These are phyloP conservation scores for Udeniomyces megalosporus DNA, from an alignment of 768 basidiomycete genomes.

Conservation along the genomic window DNA sequence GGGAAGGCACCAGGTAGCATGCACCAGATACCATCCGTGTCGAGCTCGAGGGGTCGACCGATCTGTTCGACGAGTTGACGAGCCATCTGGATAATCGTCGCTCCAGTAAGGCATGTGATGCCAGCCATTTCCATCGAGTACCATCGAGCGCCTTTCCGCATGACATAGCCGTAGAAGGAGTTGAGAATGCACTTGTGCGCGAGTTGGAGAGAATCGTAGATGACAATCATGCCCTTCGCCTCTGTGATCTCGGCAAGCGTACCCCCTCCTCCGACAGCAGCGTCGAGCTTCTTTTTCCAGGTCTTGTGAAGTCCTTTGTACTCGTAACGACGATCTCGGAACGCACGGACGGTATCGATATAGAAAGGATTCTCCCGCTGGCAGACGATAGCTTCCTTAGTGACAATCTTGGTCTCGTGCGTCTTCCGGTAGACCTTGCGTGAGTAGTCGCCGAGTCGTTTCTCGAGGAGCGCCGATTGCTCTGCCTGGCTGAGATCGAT, in stretches of 20 bases:
- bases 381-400: constrained; percentile 84
- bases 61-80: constrained; percentile 93
- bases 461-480: constrained; percentile 82
- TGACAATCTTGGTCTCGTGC: constrained; percentile 91
- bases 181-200: constrained; percentile 99
- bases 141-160: constrained; percentile 98
- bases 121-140: constrained; percentile 99
- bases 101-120: constrained; percentile 93
- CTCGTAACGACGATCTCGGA: constrained; percentile 93
- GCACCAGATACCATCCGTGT: constrained; percentile 99
- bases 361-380: constrained; percentile 98
- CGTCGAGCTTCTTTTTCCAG: constrained; percentile 97
- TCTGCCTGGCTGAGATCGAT: constrained; percentile 65
- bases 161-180: constrained; percentile 99
- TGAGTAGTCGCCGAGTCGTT: constrained; percentile 94
- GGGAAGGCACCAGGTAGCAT: constrained; percentile 98
- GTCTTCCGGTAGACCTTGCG: constrained; percentile 97
- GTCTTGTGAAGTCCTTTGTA: constrained; percentile 98
- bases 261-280: constrained; percentile 46
- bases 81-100: constrained; percentile 97
- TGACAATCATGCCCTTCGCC: constrained; percentile 95
- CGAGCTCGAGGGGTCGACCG: constrained; percentile 87
- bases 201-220: constrained; percentile 94
- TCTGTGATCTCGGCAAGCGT: constrained; percentile 79
- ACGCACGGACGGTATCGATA: constrained; percentile 90